Conservation (phyloP, 225 moss, liverwort and hornwort species). For the Takakia lepidozioides region DNA sequence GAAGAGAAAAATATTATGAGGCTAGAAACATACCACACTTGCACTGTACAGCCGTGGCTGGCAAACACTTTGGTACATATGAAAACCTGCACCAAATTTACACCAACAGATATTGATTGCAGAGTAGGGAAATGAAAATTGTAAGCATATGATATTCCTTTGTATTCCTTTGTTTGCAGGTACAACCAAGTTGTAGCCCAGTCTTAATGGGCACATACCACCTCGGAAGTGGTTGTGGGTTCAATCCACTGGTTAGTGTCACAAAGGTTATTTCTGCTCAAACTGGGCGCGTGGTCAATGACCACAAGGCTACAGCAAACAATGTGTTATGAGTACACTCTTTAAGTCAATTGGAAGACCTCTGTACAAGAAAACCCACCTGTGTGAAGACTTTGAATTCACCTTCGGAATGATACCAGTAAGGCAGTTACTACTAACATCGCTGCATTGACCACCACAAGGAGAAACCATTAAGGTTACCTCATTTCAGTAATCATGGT, state of each 20-base stretch:
- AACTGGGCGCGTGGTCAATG: too few relatives aligned
- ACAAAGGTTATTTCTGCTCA: too few relatives aligned
- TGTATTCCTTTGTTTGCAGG: too few relatives aligned
- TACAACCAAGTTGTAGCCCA: not conserved
- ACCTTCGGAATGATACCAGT: too few relatives aligned
- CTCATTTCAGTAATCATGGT: not conserved
- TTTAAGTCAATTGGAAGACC: not conserved
- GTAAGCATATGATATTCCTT: not conserved
- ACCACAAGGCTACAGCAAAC: too few relatives aligned
- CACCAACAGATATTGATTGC: not conserved
- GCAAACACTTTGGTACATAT: not conserved
- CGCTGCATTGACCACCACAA: not conserved
- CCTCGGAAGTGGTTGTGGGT: too few relatives aligned
- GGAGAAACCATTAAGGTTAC: not conserved
- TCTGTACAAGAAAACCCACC: not conserved
- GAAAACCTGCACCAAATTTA: not conserved
- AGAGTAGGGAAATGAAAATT: not conserved
- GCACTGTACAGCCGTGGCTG: not conserved
- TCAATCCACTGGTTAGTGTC: too few relatives aligned
- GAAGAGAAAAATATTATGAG: too few relatives aligned
- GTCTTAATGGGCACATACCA: too few relatives aligned
- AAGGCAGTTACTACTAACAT: too few relatives aligned
- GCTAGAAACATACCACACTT: slow-evolving; percentile 4
- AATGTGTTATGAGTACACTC: too few relatives aligned
- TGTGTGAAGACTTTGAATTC: too few relatives aligned